Evolutionary conservation across 2,329 filamentous ascomycete genomes (phyloP).

Genomic region (Fusarium compactum): DNA sequence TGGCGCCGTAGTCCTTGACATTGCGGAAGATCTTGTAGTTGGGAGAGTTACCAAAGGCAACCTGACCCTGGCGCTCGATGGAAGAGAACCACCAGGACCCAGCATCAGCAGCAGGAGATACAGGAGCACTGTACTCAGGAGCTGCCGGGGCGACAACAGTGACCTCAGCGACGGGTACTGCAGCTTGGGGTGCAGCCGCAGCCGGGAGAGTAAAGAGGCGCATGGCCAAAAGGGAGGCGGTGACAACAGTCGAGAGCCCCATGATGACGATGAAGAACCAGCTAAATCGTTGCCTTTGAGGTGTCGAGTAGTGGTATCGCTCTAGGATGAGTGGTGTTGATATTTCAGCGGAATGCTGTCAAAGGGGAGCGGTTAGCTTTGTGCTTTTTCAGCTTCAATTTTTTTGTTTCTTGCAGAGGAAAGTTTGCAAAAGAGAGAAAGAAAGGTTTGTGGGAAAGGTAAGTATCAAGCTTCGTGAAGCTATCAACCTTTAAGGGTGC

Average conservation of each 20-base stretch:
- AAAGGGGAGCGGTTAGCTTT: conserved; percentile 28
- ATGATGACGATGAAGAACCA: conserved; percentile 59
- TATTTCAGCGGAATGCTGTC: conserved; percentile 30
- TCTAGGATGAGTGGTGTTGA: conserved; percentile 33
- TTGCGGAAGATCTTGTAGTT: conserved; percentile 81
- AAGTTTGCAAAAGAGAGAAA: not conserved
- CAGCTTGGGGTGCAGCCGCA: conserved; percentile 49
- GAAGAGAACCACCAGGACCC: conserved; percentile 77
- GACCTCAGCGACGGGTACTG: not conserved
- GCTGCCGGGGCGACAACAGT: conserved; percentile 4
- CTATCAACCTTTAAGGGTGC: conserved; percentile 1
- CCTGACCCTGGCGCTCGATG: conserved; percentile 76
- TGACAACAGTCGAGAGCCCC: conserved; percentile 59
- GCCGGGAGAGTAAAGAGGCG: conserved; percentile 55
- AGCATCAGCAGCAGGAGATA: conserved; percentile 32
- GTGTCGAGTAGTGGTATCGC: conserved; percentile 20
- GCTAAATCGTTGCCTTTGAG: conserved; percentile 42
- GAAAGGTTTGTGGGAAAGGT: not conserved
- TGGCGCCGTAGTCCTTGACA: conserved; percentile 80
- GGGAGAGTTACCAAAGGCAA: conserved; percentile 69
- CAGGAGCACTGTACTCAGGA: not conserved
- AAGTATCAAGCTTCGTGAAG: conserved; percentile 22
- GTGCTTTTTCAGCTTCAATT: not conserved
- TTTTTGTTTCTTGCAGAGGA: not conserved
- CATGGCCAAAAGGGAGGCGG: conserved; percentile 58